These are phyloP conservation scores for Sedum album DNA, from an alignment of 164 flowering plant species.

Conservation along the genomic window DNA sequence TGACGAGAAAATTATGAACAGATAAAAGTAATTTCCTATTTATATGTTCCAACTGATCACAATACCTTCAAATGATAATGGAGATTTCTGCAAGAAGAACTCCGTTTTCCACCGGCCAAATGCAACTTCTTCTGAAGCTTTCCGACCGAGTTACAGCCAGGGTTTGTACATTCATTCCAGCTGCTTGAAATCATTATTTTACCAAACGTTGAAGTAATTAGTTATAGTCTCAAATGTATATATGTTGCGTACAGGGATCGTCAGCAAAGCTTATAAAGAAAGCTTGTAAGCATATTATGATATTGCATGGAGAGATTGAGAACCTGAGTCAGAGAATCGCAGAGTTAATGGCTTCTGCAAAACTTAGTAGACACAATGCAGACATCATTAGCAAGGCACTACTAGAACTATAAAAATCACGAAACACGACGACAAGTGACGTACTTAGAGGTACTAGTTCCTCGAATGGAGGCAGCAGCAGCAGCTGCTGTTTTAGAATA, in stretches of 20 bases:
- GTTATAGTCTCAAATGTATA: neutral
- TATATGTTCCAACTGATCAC: neutral
- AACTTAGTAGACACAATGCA: conserved; percentile 18
- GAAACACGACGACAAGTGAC: no score
- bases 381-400: conserved; percentile 21
- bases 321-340: conserved; percentile 26
- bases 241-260: conserved; percentile 14
- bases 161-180: neutral
- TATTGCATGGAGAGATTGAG: conserved; percentile 30
- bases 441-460: neutral
- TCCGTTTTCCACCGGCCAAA: neutral
- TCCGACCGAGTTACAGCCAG: neutral
- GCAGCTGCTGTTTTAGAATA: neutral
- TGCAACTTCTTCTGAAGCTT: neutral
- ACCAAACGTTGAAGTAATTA: neutral
- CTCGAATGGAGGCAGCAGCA: neutral
- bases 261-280: conserved; percentile 23
- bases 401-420: neutral
- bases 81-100: neutral
- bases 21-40: neutral
- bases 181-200: neutral
- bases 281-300: conserved; percentile 31
- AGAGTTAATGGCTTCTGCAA: conserved; percentile 18
- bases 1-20: neutral
- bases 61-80: neutral